phyloP scores from a whole-genome alignment of 2,329 filamentous ascomycete genomes.

The Botrytis fabae region DNA sequence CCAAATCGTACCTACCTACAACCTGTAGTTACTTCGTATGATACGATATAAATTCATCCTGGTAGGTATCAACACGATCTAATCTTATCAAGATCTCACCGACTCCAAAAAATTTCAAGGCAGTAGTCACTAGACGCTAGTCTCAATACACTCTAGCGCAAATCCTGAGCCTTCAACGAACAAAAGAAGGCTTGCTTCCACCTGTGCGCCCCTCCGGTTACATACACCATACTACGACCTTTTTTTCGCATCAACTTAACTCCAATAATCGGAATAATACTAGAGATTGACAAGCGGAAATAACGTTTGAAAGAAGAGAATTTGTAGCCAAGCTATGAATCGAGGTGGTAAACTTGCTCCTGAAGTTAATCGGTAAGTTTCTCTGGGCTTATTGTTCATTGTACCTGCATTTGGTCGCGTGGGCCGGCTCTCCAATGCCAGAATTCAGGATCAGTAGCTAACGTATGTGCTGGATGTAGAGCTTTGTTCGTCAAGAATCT shows the following conservation, averaged over 20 bases:
- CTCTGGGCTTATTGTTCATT: background rate
- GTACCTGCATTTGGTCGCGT: conserved; percentile 19
- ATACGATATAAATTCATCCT: no score
- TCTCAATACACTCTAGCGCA: background rate
- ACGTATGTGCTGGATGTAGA: conserved; percentile 52
- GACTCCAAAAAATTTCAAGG: conserved; percentile 9
- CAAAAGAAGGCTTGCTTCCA: conserved; percentile 24
- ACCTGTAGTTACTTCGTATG: no score
- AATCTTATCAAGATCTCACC: conserved; percentile 20
- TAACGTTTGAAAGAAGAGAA: conserved; percentile 25
- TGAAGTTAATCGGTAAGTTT: conserved; percentile 91
- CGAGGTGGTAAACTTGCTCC: conserved; percentile 95
- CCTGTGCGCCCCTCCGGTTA: conserved; percentile 20
- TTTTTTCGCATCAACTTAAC: conserved; percentile 22
- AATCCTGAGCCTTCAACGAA: conserved; percentile 17
- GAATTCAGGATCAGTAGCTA: conserved; percentile 28
- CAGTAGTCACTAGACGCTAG: background rate
- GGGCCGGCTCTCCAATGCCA: conserved; percentile 4
- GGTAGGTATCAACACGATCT: background rate
- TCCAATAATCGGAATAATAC: conserved; percentile 22
- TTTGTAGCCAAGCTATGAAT: conserved; percentile 76
- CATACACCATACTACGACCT: conserved; percentile 18
- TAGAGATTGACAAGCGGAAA: conserved; percentile 22
- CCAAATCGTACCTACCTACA: background rate
- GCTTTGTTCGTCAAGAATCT: conserved; percentile 99